A percentile compares a stretch with the other conserved stretches of the same genome.
Conservation (phyloP, 805 yeast genomes). For the Spathaspora hagerdaliae region DNA sequence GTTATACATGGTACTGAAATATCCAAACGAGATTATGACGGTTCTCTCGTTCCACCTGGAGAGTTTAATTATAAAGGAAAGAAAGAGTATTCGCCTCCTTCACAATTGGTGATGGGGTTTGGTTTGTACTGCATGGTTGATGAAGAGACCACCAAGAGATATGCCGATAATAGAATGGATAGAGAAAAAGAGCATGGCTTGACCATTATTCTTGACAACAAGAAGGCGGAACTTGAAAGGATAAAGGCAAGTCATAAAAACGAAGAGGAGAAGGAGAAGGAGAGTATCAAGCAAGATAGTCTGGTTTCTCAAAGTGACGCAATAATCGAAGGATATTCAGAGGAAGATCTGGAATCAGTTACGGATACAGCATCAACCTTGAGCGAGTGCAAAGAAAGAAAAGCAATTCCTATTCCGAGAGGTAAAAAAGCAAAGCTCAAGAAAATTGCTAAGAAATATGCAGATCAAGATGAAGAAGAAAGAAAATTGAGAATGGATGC, state of each 20-base stretch:
- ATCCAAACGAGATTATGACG: slow-evolving; percentile 65
- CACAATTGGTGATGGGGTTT: slow-evolving; percentile 87
- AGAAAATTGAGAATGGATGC: slow-evolving; percentile 69
- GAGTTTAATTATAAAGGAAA: slow-evolving; percentile 51
- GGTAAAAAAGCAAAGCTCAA: slow-evolving; percentile 84
- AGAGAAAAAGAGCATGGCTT: slow-evolving; percentile 38
- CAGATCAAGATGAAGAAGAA: slow-evolving; percentile 91
- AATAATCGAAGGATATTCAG: not conserved
- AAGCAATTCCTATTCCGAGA: slow-evolving; percentile 28
- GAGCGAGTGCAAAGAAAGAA: not conserved
- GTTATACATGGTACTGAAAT: slow-evolving; percentile 68
- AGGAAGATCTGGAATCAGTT: not conserved
- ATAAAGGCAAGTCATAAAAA: slow-evolving; percentile 1
- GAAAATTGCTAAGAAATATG: slow-evolving; percentile 79
- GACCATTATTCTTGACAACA: slow-evolving; percentile 29
- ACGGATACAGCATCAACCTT: not conserved
- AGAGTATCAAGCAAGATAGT: slow-evolving; percentile 9
- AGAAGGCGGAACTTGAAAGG: slow-evolving; percentile 28
- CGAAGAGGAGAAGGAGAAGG: slow-evolving; percentile 1
- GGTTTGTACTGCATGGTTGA: slow-evolving; percentile 75
- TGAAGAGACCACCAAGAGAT: slow-evolving; percentile 43
- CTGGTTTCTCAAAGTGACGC: not conserved
- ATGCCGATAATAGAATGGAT: slow-evolving; percentile 21
- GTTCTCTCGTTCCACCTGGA: slow-evolving; percentile 57
- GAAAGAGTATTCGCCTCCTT: slow-evolving; percentile 65